Conservation (phyloP, 257 asterid species). For the Catharanthus roseus region DNA sequence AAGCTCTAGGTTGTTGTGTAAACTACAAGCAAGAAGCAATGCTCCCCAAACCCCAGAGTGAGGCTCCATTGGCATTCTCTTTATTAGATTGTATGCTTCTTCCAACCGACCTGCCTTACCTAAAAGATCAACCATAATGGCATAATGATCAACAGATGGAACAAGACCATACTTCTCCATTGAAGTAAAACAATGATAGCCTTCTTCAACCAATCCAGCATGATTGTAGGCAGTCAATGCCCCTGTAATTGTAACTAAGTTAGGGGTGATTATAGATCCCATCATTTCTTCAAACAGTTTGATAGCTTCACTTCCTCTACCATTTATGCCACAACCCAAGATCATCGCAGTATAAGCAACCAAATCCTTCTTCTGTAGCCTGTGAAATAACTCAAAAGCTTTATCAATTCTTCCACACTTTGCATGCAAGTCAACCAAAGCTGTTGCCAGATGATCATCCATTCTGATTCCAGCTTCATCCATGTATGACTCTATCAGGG, state of each 20-base stretch:
- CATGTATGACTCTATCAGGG: constrained; percentile 55
- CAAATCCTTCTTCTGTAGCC: constrained; percentile 52
- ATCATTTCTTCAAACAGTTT: constrained; percentile 66
- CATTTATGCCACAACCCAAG: constrained; percentile 80
- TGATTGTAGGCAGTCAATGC: constrained; percentile 65
- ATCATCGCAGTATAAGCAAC: constrained; percentile 85
- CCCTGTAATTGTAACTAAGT: constrained; percentile 60
- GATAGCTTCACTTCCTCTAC: constrained; percentile 58
- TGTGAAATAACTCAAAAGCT: constrained; percentile 54
- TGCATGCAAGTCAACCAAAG: constrained; percentile 68
- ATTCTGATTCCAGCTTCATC: constrained; percentile 46
- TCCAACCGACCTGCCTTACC: constrained; percentile 70
- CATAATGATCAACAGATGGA: constrained; percentile 76
- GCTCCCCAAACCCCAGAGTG: constrained; percentile 97
- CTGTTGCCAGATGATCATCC: constrained; percentile 82
- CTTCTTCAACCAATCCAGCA: constrained; percentile 79
- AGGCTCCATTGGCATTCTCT: constrained; percentile 58
- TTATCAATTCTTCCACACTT: constrained; percentile 68
- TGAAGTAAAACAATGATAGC: constrained; percentile 52
- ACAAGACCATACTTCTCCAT: constrained; percentile 53
- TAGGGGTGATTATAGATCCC: constrained; percentile 43
- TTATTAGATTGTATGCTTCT: constrained; percentile 66
- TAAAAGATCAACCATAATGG: constrained; percentile 74
- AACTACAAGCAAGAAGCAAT: constrained; percentile 81
- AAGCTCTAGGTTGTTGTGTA: constrained; percentile 67